Percentiles rank a stretch among this genome's conserved stretches.
Conservation (phyloP, 306 rosid genomes). For the Comarum palustre region DNA sequence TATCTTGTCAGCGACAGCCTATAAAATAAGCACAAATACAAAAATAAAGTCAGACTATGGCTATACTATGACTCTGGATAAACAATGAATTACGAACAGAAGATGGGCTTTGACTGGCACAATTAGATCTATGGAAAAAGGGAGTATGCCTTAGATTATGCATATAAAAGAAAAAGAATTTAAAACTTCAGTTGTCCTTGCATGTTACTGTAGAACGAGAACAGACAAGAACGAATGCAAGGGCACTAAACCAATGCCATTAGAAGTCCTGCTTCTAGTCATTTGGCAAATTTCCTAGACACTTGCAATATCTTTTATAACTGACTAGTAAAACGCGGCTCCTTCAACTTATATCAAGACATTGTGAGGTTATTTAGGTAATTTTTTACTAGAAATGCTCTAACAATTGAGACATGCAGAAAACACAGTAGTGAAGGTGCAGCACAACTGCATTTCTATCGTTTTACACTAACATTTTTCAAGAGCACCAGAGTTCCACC, state of each 20-base stretch:
- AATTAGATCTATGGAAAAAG: conserved; percentile 2
- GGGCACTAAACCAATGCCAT: conserved; percentile 4
- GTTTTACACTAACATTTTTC: background rate
- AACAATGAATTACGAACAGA: background rate
- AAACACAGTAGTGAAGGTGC: background rate
- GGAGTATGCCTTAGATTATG: background rate
- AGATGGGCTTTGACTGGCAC: background rate
- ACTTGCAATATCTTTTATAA: background rate
- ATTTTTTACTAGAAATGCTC: background rate
- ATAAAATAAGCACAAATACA: conserved; percentile 9
- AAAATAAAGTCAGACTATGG: background rate
- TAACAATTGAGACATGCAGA: background rate
- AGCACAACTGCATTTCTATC: background rate
- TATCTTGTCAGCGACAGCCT: conserved; percentile 75
- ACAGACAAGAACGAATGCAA: background rate
- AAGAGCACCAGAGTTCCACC: background rate
- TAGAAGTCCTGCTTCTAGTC: background rate
- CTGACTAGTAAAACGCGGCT: background rate
- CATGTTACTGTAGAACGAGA: background rate
- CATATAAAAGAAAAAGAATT: background rate
- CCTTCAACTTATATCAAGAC: background rate
- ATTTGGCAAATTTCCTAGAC: background rate
- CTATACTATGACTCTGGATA: conserved; percentile 2
- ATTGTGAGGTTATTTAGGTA: background rate
- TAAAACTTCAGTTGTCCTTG: background rate